phyloP scores from a whole-genome alignment of 208 protist species.

The Trypanosomatidae sp. region DNA sequence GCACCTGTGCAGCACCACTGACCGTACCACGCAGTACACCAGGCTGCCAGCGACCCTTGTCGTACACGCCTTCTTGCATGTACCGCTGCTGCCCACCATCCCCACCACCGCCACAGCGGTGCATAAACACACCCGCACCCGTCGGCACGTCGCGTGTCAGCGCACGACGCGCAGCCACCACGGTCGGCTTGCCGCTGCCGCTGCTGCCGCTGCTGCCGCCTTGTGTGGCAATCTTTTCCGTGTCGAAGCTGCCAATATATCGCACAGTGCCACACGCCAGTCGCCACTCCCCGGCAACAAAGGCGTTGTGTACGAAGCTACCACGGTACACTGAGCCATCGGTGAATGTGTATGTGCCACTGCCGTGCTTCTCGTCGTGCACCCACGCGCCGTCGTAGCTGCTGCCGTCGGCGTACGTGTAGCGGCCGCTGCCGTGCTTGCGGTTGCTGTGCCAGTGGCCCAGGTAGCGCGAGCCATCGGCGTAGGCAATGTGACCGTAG shows the following conservation, averaged over 20 bases:
- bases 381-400: constrained; percentile 74
- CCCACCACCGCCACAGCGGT: constrained; percentile 70
- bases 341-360: constrained; percentile 53
- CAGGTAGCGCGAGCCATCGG: constrained; percentile 70
- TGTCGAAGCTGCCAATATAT: constrained; percentile 75
- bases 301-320: constrained; percentile 61
- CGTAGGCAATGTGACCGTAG: constrained; percentile 76
- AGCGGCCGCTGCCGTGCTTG: constrained; percentile 60
- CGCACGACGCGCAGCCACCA: no score
- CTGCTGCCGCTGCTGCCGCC: no score
- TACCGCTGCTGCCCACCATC: no score
- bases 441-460: constrained; percentile 52
- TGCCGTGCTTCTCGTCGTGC: constrained; percentile 60
- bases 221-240: no score
- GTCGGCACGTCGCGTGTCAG: constrained; percentile 48
- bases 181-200: no score
- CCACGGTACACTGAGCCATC: constrained; percentile 60
- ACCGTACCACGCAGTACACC: no score
- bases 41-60: constrained; percentile 50
- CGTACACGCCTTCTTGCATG: constrained; percentile 64
- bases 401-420: constrained; percentile 75
- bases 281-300: constrained; percentile 71
- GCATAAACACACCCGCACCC: constrained; percentile 70
- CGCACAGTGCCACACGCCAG: constrained; percentile 54
- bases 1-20: no score